Evolutionary conservation across 1,139 yeast genomes (phyloP), one percentile per base, ranked within the genome.

Genomic region (Lodderomyces orthopsilosis): DNA sequence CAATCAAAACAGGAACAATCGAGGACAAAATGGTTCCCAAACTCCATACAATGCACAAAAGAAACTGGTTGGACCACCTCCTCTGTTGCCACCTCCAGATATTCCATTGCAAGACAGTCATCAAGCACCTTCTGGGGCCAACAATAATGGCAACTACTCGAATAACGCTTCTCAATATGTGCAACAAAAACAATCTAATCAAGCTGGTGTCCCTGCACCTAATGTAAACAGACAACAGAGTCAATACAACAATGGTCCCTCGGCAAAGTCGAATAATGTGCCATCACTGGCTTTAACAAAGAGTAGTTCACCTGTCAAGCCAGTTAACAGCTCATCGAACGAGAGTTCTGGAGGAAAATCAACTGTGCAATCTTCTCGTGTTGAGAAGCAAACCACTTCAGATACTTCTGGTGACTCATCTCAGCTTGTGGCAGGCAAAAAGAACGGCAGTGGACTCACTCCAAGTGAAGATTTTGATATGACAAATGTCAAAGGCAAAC

Each of bases 391-490:
- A 38, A 28, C 26, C 4, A 19, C 41, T 17, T 14, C 21, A 15
- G 35, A 30, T 12, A 27, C 35, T n/a, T 14, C 27, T 24, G 28
- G 28, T 2, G 23, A 27, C 8, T 9, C 40, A 4, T 18, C 22
- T 14, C 35, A 30, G n/a, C 13, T 30, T n/a, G 22, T 5, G 10
- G 12, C 33, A 17, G 13, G 12, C 5, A 17, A 37, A 5, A 10
- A 26, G 21, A 8, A 38, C 5, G 40, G 33, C 21, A 30, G 19
- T 21, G 24, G 37, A 9, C 36, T 40, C 27, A 37, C 27, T 18
- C 68, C 65, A 8, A 64, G 69, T 51, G 67, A 61, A 47, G 66
- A 69, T 46, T 63, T 60, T 41, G 77, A 73, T 46, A 51, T 63
- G 41, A 45, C 62, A 2, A 61, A 62, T 23, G 66, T 65, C 42